Base-by-base conservation (phyloP, 139 green algal genomes). In the Coelastrella sp. region DNA sequence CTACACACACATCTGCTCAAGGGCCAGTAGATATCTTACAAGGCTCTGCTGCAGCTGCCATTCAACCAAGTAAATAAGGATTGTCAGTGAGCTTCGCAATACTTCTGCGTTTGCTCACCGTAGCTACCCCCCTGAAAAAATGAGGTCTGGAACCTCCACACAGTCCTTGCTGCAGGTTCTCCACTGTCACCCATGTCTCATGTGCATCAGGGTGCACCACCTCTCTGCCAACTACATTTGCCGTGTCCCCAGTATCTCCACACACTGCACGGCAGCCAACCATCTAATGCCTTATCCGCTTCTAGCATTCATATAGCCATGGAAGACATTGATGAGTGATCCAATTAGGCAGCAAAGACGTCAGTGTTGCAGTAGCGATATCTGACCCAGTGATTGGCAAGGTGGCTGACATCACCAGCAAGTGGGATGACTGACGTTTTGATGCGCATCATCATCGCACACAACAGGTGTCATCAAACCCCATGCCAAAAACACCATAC, bases 61-160 rank as follows among this genome's bases (percentile, higher is more conserved):
- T n/a, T n/a, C n/a, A n/a, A n/a, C n/a, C 48, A 57, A 57, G 48
- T 57, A 57, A 0, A 57, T n/a, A 9, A 64, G 53, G 21, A 32
- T 5, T 21, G 6, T 34, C 53, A 9, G 53, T 64, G 7, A 30
- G 27, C 11, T 13, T 23, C 6, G 27, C 57, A 23, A 66, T 66
- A n/a, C 57, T 30, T 69, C 17, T 30, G 9, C 62, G 19, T 38
- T 43, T 13, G 60, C 87, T 43, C 73, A 98, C 96, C 45, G 98
- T 99, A 43, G 93, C 94, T 11, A 99, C 98, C 8, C 98, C 98
- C n/a, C 94, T 87, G 90, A 99, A 99, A 85, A 99, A 99, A 87
- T 98, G 93, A 0, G 98, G 98, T 1, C 98, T 90, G 3, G 91
- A 94, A 7, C 59, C 43, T 7, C 94, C 96, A 83, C 96, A 99